Conservation (phyloP, 768 basidiomycete genomes). For the Leccinellum albellum region DNA sequence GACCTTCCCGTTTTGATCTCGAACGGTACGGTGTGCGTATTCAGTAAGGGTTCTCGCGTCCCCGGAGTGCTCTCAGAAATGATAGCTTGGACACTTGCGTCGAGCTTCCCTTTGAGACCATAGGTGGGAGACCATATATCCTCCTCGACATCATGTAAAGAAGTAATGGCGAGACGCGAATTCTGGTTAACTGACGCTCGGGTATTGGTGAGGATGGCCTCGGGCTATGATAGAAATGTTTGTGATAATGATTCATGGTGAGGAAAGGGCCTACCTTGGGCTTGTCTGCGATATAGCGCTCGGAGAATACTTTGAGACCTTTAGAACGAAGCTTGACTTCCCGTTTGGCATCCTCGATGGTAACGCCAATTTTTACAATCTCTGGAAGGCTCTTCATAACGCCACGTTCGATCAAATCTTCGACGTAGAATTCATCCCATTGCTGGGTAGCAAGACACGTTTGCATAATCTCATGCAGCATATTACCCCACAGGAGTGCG, state of each 20-base stretch:
- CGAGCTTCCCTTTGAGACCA: conserved; percentile 93
- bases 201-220: conserved; percentile 66
- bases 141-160: conserved; percentile 87
- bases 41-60: conserved; percentile 20
- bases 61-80: conserved; percentile 46
- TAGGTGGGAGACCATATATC: conserved; percentile 97
- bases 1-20: conserved; percentile 95
- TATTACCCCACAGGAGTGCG: conserved; percentile 83
- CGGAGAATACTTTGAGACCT: conserved; percentile 61
- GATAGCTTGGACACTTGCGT: conserved; percentile 76
- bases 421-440: conserved; percentile 66
- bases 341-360: conserved; percentile 57
- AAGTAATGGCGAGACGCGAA: conserved; percentile 65
- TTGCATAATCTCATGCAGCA: conserved; percentile 92
- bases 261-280: conserved; percentile 52
- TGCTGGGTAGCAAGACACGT: conserved; percentile 55
- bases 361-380: conserved; percentile 56
- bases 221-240: conserved; percentile 38
- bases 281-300: conserved; percentile 56
- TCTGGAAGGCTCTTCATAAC: conserved; percentile 54
- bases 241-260: not conserved
- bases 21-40: conserved; percentile 56
- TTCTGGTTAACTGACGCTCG: conserved; percentile 46
- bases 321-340: conserved; percentile 61
- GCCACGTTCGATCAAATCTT: conserved; percentile 53